A percentile compares a stretch with the other conserved stretches of the same genome.
These are phyloP conservation scores for Aristolochia fimbriata DNA, from an alignment of 164 flowering plant species.

Conservation along the genomic window DNA sequence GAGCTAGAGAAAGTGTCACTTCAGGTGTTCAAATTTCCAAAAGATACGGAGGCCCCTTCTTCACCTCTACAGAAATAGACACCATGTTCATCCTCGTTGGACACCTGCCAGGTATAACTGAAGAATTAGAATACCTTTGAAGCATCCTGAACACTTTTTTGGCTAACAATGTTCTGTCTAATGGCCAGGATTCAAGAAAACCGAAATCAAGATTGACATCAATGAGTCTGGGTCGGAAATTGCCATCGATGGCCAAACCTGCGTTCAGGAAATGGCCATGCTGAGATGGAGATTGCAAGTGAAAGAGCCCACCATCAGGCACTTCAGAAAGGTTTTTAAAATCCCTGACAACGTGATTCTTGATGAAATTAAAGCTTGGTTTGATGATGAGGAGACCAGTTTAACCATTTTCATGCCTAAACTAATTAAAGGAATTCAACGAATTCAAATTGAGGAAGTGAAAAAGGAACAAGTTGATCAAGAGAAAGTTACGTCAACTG, in stretches of 20 bases:
- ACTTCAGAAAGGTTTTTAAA: background rate
- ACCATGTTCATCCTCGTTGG: slow-evolving; percentile 3
- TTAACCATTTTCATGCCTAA: background rate
- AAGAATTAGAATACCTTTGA: background rate
- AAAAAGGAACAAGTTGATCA: background rate
- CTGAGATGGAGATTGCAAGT: background rate
- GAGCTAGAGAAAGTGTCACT: slow-evolving; percentile 1
- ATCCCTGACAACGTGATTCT: background rate
- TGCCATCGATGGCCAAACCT: background rate
- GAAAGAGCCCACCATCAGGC: background rate
- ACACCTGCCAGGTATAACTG: background rate
- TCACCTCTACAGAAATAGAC: background rate
- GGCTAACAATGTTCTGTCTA: background rate
- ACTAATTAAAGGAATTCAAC: background rate
- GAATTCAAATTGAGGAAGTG: background rate
- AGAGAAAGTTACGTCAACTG: background rate
- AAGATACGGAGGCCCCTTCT: background rate
- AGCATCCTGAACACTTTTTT: no score
- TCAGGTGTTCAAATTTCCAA: background rate
- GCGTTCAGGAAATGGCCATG: background rate
- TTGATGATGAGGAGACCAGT: background rate
- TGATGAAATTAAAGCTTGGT: background rate
- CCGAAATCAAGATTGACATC: background rate
- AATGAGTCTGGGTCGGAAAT: background rate
- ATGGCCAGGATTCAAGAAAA: background rate